Base-by-base conservation (phyloP, 2,329 filamentous ascomycete species). In the Pseudogymnoascus sp. region DNA sequence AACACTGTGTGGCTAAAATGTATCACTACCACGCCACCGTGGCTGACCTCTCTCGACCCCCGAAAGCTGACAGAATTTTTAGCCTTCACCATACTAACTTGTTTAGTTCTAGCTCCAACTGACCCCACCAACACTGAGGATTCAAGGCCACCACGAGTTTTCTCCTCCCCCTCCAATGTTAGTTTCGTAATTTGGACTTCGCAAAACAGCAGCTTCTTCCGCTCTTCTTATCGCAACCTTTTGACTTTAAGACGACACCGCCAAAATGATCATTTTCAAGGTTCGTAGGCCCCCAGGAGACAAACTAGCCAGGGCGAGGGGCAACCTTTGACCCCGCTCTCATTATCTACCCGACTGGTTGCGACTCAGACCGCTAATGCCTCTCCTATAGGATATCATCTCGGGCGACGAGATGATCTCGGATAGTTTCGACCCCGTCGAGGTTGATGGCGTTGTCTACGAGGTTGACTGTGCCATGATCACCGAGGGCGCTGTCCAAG, bases 381-480 rank as follows among this genome's bases (percentile, higher is more conserved):
- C 31, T 33, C 19, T 59, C 19, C 16, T 37, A 56, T 61, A 99
- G 95, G 95, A 99, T 77, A 80, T 95, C 72, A 77, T 97, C 79
- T 90, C 86, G 78, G 90, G 81, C 70, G 93, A 97, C 81, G 95
- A 99, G 88, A 85, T 99, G 78, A 87, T 97, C 86, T 96, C 95
- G 74, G 93, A 97, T 81, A 95, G 90, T 71, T 97, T 88, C 82
- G 82, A 92, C 71, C 78, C 96, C 75, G 91, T 90, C 81, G 82
- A 89, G 77, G 76, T 93, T 68, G 90, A 93, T 77, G 86, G 85
- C 70, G 81, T 90, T 70, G 86, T 89, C 72, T 97, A 90, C 81
- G 93, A 97, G 82, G 88, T 88, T 75, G 89, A 99, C 81, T 96
- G 93, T 80, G 82, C 83, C 76, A 96, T 93, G 86, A 92, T 97